Evolutionary conservation across 352 stramenopile genomes (phyloP), one percentile per base, ranked within the genome.

Genomic region (Phytophthora rubi): DNA sequence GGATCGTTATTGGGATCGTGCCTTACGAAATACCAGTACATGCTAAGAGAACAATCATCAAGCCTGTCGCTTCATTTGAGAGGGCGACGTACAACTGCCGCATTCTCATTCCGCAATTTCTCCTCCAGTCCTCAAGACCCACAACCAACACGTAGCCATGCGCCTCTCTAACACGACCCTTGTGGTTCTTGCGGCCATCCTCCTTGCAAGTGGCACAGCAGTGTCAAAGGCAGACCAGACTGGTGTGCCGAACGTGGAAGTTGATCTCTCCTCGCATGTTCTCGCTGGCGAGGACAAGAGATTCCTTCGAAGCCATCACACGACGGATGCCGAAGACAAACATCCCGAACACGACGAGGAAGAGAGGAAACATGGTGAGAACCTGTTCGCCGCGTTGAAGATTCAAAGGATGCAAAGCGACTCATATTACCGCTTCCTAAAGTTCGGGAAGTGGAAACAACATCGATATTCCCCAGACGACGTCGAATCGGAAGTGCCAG

Each of bases 91-190:
- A 35, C 55, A 62, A 53, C 39, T 52, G 9, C 42, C 28, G 30
- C 57, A 55, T 63, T 45, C 57, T 63, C 58, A 65, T 65, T 65
- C 58, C 47, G 45, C 58, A 65, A 65, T 65, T 57, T 51, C 30
- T 45, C 58, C 51, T 54, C 58, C 53, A 59, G 32, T 45, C 58
- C 32, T 57, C 58, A 65, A 65, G 45, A 21, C 58, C 39, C 58
- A 59, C 53, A 60, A 51, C 35, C 35, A 51, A 33, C 45, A 48
- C 16, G 48, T 48, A 65, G 59, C 18, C 59, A 65, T 65, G 59
- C 47, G 59, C 52, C 59, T 58, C 59, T 58, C 45, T 23, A 65
- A 65, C 47, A 65, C 35, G 35, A 42, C n/a, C 33, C 48, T 65
- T 52, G 48, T 65, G 30, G 59, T 58, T 65, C 21, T 65, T 58